Base-by-base conservation (phyloP, 2,329 filamentous ascomycete genomes). In the Colletotrichum camelliae region DNA sequence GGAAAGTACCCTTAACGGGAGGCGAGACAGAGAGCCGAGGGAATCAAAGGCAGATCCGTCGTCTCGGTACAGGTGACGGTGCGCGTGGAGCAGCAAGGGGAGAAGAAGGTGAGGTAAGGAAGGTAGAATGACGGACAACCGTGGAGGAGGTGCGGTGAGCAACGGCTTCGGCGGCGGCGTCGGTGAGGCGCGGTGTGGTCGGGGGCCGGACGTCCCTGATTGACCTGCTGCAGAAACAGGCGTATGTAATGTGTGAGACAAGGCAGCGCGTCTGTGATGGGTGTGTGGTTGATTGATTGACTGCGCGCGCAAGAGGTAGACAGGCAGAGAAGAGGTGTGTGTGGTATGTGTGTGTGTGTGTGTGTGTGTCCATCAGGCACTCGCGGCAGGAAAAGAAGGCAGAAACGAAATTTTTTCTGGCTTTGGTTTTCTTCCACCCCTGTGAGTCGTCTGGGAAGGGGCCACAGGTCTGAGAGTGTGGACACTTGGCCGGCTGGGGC, bases 51-150 rank as follows among this genome's bases (percentile, higher is more conserved):
- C 60, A 39, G 48, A 66, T 71, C 33, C 72, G 52, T 39, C 60
- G 52, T 21, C 67, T 60, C 39, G 68, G 52, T 66, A 52, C 57
- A 60, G 37, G 68, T 70, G 15, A 61, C 61, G 68, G 72, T 57
- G 68, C 52, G 72, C 72, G 72, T 75, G 72, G 72, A 75, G 72
- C 68, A 75, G 27, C 69, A 75, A 71, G 72, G 69, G 72, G 62
- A 58, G 69, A 66, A 55, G 15, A 31, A 31, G 29, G 29, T 8
- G 5, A 48, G 39, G 39, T 48, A 24, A 39, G 35, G 35, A 31
- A 57, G 61, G 29, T 33, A 61, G 29, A 31, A 31, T n/a, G 29
- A 37, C 43, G 43, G 43, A 52, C 43, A 21, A 15, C 37, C 21
- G 37, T 52, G 27, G 24, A 21, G 27, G 60, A 57, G 31, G 55